These are phyloP conservation scores for Vanderwaltozyma verrucispora DNA, from an alignment of 805 yeast genomes.

Conservation along the genomic window DNA sequence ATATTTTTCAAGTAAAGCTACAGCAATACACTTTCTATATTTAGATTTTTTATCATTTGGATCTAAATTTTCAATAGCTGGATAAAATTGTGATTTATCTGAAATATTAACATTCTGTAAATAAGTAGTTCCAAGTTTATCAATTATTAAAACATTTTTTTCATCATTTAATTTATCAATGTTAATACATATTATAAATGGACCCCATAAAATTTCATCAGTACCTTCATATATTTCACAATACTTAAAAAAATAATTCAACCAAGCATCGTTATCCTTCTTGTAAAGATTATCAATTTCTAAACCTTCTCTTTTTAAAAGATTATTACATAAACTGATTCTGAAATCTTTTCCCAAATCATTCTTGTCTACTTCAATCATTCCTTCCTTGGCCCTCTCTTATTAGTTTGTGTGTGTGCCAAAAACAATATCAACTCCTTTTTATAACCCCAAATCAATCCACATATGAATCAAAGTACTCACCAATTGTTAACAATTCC, in stretches of 20 bases:
- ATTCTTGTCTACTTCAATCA: no score
- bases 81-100: slow-evolving; percentile 57
- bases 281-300: no score
- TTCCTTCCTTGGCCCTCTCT: no score
- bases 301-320: no score
- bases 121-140: slow-evolving; percentile 57
- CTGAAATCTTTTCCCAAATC: no score
- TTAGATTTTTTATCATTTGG: slow-evolving; percentile 40
- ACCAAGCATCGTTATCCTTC: no score
- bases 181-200: slow-evolving; percentile 17
- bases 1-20: slow-evolving; percentile 57
- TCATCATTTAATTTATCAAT: slow-evolving; percentile 26
- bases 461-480: no score
- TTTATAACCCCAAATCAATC: no score
- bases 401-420: no score
- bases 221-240: slow-evolving; percentile 18
- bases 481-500: no score
- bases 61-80: slow-evolving; percentile 63
- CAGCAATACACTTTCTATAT: slow-evolving; percentile 67
- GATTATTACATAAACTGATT: slow-evolving; percentile 8
- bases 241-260: slow-evolving; percentile 11
- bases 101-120: slow-evolving; percentile 49
- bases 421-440: no score
- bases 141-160: slow-evolving; percentile 45
- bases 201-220: slow-evolving; percentile 25